Conservation (phyloP, 2,329 filamentous ascomycete genomes). For the Botrytis fabae region DNA sequence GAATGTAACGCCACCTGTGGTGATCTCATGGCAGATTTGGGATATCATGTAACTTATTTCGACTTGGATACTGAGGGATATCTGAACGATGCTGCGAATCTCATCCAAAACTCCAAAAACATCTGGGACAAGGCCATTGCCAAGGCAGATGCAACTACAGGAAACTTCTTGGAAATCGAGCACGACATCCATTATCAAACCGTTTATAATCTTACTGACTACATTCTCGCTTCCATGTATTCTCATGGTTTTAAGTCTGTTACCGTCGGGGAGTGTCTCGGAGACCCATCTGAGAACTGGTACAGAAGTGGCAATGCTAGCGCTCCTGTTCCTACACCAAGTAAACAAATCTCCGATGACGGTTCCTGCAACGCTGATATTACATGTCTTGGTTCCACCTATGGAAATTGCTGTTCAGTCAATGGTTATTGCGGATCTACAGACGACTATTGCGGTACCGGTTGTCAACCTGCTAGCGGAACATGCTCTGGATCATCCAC, state of each 20-base stretch:
- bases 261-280: conserved; percentile 50
- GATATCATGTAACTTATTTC: conserved; percentile 49
- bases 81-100: conserved; percentile 45
- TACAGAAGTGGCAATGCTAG: conserved; percentile 40
- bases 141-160: conserved; percentile 25
- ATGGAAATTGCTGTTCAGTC: conserved; percentile 28
- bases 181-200: conserved; percentile 45
- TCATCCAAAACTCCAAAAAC: conserved; percentile 51
- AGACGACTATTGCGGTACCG: conserved; percentile 27
- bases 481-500: conserved; percentile 11
- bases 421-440: conserved; percentile 28
- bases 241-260: conserved; percentile 44
- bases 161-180: conserved; percentile 51
- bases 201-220: conserved; percentile 42
- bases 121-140: conserved; percentile 39
- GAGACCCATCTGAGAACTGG: conserved; percentile 47
- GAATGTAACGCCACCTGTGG: conserved; percentile 46
- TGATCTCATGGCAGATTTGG: conserved; percentile 44
- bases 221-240: conserved; percentile 42
- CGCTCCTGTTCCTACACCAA: conserved; percentile 12
- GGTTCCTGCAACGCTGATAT: conserved; percentile 26
- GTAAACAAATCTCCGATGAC: conserved; percentile 25
- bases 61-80: conserved; percentile 53
- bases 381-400: conserved; percentile 28
- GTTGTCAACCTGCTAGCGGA: conserved; percentile 25